Conservation (phyloP, 208 protist species). For the Leptomonas pyrrhocoris region DNA sequence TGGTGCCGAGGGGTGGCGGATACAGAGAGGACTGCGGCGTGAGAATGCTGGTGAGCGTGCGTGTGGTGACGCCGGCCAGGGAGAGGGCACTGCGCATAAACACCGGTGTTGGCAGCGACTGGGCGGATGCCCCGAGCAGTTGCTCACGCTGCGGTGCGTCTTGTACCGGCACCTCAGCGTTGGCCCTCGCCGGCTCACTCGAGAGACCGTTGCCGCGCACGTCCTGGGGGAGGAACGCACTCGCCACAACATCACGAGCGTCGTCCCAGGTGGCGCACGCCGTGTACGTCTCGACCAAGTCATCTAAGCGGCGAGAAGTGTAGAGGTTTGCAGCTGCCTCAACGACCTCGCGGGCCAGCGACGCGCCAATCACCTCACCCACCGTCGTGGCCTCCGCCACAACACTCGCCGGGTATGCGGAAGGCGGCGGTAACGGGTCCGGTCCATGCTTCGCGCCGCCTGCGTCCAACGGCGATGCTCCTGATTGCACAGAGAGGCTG, state of each 20-base stretch:
- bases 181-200: not conserved
- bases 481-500: not conserved
- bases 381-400: constrained; percentile 7
- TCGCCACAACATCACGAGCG: constrained; percentile 53
- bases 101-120: constrained; percentile 3
- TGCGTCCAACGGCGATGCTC: not conserved
- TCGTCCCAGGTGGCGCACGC: constrained; percentile 80
- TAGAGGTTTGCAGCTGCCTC: constrained; percentile 52
- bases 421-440: not conserved
- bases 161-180: not conserved
- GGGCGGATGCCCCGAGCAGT: not conserved
- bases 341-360: constrained; percentile 75
- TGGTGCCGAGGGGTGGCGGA: constrained; percentile 20
- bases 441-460: not conserved
- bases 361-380: constrained; percentile 61
- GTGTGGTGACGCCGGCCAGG: constrained; percentile 23
- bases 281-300: constrained; percentile 65
- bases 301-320: constrained; percentile 59
- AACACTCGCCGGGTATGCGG: not conserved
- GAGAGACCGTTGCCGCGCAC: constrained; percentile 11
- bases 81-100: constrained; percentile 36
- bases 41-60: constrained; percentile 21
- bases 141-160: not conserved
- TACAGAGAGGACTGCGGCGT: constrained; percentile 24
- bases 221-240: constrained; percentile 64